phyloP scores from a whole-genome alignment of 768 basidiomycete species.

The Leccinellum luteum region DNA sequence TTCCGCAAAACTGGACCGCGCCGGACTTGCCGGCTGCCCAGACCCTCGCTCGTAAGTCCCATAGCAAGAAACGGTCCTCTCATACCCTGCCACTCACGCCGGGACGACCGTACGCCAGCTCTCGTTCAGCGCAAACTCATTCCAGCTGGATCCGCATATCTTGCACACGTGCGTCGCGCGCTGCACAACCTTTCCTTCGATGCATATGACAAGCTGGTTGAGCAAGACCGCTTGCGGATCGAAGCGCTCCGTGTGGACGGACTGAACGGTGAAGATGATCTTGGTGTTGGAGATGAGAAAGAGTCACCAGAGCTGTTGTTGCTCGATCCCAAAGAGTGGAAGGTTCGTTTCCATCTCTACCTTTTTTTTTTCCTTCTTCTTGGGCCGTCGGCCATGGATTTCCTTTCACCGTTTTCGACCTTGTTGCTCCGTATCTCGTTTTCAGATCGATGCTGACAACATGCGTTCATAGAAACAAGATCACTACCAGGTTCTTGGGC shows the following conservation, averaged over 20 bases:
- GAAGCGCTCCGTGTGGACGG: slow-evolving; percentile 48
- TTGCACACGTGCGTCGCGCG: slow-evolving; percentile 75
- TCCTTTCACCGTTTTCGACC: not conserved
- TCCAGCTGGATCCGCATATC: slow-evolving; percentile 85
- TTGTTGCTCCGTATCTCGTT: not conserved
- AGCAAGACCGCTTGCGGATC: slow-evolving; percentile 50
- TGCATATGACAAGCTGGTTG: slow-evolving; percentile 70
- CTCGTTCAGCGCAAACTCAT: slow-evolving; percentile 53
- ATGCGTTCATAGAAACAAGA: slow-evolving; percentile 79
- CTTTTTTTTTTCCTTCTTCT: not conserved
- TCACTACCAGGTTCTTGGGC: slow-evolving; percentile 94
- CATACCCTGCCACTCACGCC: slow-evolving; percentile 7
- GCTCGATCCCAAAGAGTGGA: slow-evolving; percentile 98
- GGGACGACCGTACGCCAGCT: slow-evolving; percentile 12
- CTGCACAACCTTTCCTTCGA: slow-evolving; percentile 78
- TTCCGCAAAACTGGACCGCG: slow-evolving; percentile 22
- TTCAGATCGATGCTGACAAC: slow-evolving; percentile 8
- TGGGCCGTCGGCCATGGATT: not conserved
- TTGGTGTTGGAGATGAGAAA: slow-evolving; percentile 89
- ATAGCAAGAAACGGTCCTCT: not conserved
- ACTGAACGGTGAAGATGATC: slow-evolving; percentile 67
- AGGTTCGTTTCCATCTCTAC: slow-evolving; percentile 46
- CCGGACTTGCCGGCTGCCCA: slow-evolving; percentile 14
- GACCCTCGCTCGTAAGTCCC: slow-evolving; percentile 28
- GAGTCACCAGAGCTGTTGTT: slow-evolving; percentile 67